Evolutionary conservation across 1,139 yeast genomes (phyloP).

Genomic region (Insectozyma bohioensis): DNA sequence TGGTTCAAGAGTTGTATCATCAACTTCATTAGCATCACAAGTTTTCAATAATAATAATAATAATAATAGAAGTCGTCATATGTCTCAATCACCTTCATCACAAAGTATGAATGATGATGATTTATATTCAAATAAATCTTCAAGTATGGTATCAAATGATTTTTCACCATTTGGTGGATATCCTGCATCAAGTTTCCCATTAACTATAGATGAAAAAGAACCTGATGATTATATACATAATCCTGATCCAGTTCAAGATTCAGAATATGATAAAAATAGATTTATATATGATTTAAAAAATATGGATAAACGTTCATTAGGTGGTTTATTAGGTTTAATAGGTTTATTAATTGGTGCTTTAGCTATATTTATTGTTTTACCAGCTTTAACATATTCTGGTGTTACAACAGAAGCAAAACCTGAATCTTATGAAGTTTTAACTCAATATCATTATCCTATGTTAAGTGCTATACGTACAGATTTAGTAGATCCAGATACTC

Average conservation of each 20-base stretch:
- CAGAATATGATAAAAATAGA: conserved; percentile 68
- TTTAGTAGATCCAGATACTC: conserved; percentile 80
- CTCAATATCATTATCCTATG: conserved; percentile 59
- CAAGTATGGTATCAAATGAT: conserved; percentile 19
- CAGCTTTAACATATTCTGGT: conserved; percentile 77
- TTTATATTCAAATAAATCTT: conserved; percentile 9
- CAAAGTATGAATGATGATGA: conserved; percentile 27
- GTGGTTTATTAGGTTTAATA: conserved; percentile 60
- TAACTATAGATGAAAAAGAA: conserved; percentile 85
- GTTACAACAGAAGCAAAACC: conserved; percentile 38
- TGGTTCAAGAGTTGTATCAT: conserved; percentile 49
- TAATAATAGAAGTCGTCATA: conserved; percentile 3
- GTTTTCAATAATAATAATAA: conserved; percentile 10
- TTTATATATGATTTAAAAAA: conserved; percentile 58
- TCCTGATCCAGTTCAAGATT: conserved; percentile 91
- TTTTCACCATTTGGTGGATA: conserved; percentile 92
- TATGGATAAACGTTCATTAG: conserved; percentile 59
- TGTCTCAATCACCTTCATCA: conserved; percentile 4
- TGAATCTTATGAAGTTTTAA: conserved; percentile 43
- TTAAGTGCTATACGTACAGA: conserved; percentile 60
- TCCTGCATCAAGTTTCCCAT: conserved; percentile 86
- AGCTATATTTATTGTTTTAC: conserved; percentile 66
- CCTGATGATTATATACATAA: conserved; percentile 90
- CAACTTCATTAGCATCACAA: conserved; percentile 40
- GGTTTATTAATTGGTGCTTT: conserved; percentile 55